A percentile compares a stretch with the other conserved stretches of the same genome.
Evolutionary conservation across 371 early-diverging fungal genomes (phyloP).

Genomic region (Basidiobolus meristosporus): DNA sequence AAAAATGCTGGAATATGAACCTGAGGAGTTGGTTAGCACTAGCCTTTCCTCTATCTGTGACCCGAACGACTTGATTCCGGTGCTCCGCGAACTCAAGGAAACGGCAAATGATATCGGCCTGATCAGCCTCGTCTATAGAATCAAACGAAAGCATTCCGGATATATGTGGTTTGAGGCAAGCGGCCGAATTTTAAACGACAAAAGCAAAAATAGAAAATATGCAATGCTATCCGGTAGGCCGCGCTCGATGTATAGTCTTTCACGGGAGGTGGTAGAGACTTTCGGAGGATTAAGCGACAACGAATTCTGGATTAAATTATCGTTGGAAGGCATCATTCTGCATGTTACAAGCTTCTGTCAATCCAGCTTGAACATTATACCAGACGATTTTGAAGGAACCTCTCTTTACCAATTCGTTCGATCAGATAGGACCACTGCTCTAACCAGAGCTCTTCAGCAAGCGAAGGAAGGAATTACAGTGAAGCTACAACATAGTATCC

Average conservation of each 20-base stretch:
- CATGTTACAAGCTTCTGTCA: conserved; percentile 16
- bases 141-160: conserved; percentile 24
- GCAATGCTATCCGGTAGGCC: conserved; percentile 30
- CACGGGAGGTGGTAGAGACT: conserved; percentile 8
- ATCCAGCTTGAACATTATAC: conserved; percentile 11
- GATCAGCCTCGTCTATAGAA: conserved; percentile 30
- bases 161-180: conserved; percentile 39
- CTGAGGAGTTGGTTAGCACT: conserved; percentile 26
- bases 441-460: conserved; percentile 21
- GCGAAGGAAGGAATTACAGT: conserved; percentile 22
- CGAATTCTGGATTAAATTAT: conserved; percentile 42
- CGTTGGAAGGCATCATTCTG: conserved; percentile 33
- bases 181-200: conserved; percentile 28
- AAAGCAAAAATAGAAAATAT: conserved; percentile 33
- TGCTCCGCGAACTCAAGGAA: conserved; percentile 36
- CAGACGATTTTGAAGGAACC: conserved; percentile 18
- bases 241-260: conserved; percentile 15
- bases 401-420: conserved; percentile 29
- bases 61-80: conserved; percentile 33
- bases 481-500: conserved; percentile 13
- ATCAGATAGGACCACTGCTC: conserved; percentile 22
- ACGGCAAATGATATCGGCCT: conserved; percentile 9
- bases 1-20: conserved; percentile 22
- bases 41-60: conserved; percentile 30
- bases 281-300: conserved; percentile 5